Percentiles rank a stretch among this genome's conserved stretches.
Evolutionary conservation across 441 rosid genomes (phyloP).

Genomic region (Sinapis alba): DNA sequence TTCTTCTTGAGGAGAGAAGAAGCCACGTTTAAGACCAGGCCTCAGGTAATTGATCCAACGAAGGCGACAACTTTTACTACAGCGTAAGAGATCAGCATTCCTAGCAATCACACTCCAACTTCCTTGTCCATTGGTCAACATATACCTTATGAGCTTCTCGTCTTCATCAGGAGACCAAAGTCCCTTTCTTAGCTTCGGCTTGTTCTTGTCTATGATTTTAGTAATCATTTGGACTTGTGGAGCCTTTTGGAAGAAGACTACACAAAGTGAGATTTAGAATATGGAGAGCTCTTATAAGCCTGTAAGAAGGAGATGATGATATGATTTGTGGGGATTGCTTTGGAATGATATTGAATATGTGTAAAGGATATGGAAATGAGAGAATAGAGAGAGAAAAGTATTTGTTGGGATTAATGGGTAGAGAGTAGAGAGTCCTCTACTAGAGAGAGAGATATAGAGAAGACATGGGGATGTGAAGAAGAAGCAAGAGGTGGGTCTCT

Average conservation of each 20-base stretch:
- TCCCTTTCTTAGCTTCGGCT: conserved; percentile 71
- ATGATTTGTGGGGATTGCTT: conserved; percentile 88
- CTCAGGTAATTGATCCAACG: conserved; percentile 93
- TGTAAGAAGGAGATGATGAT: conserved; percentile 61
- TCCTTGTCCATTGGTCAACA: conserved; percentile 78
- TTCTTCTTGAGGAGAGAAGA: conserved; percentile 83
- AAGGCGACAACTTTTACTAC: conserved; percentile 95
- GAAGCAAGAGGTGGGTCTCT: conserved; percentile 52
- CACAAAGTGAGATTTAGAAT: conserved; percentile 31
- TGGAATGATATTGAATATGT: conserved; percentile 47
- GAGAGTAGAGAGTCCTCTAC: conserved; percentile 60
- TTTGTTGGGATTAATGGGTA: conserved; percentile 70
- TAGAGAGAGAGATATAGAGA: conserved; percentile 18
- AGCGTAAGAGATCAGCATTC: conserved; percentile 79
- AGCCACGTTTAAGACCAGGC: conserved; percentile 92
- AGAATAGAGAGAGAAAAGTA: conserved; percentile 33
- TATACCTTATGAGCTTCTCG: conserved; percentile 78
- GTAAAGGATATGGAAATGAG: conserved; percentile 36
- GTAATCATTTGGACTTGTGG: conserved; percentile 32
- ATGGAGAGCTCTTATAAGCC: conserved; percentile 39
- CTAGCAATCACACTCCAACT: conserved; percentile 91
- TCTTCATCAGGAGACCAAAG: conserved; percentile 97
- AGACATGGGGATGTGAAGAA: conserved; percentile 57
- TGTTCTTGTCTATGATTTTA: conserved; percentile 48
- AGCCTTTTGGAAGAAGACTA: conserved; percentile 44